Base-by-base conservation (phyloP, 2,329 filamentous ascomycete species). In the Xylariaceae sp. region DNA sequence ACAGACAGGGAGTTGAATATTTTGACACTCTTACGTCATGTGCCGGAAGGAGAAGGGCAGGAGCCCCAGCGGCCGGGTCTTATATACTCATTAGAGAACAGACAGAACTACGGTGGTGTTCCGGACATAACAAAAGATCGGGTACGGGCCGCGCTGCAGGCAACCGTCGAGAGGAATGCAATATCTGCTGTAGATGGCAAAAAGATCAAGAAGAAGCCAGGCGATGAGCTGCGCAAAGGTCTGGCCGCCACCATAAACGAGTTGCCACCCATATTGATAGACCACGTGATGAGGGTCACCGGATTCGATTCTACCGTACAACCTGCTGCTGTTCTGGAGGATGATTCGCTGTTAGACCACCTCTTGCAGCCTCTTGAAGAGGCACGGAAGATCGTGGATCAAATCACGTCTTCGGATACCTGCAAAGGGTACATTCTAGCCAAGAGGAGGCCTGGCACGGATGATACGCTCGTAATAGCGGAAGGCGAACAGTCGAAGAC, bases 361-460 rank as follows among this genome's bases (percentile, higher is more conserved):
- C 71, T 97, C 1, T 73, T 93, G 45, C 66, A 64, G 6, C 81
- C 85, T 0, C 67, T 98, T 26, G 64, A 81, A 45, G 77, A 86
- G 50, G 91, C 89, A 0, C 76, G 85, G 33, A 74, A 71, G 31
- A 76, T 89, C 4, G 76, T 90, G 1, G 72, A 83, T 11, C 74
- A 80, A 4, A 81, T 95, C 32, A 87, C 81, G 0, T 73, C 76
- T 32, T 73, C 78, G 1, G 74, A 81, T 4, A 73, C 67, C 3
- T 79, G 85, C 35, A 87, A 80, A 34, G 91, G 93, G 1, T 97
- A 91, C 61, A 96, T 98, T 45, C 77, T 98, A 45, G 89, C 89
- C 1, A 94, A 79, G 57, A 66, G 81, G 49, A 71, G 65, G 39
- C 55, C 56, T 2, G 52, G 57, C 28, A 28, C 45, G 18, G 52